These are phyloP conservation scores for Saccharomycopsis babjevae DNA, from an alignment of 805 yeast species.

Conservation along the genomic window DNA sequence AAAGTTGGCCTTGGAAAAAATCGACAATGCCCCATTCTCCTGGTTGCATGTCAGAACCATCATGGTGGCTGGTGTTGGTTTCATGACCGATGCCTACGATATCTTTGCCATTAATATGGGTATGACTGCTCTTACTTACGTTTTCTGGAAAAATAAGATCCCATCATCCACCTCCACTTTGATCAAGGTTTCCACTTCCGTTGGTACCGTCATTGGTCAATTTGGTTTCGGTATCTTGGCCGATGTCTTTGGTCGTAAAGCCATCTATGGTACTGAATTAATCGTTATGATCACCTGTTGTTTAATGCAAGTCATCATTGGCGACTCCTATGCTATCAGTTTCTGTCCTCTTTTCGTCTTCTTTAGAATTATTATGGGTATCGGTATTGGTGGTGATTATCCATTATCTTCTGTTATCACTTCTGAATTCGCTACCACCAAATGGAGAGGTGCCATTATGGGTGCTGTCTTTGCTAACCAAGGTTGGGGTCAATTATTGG, in stretches of 20 bases:
- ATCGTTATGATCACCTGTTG: slow-evolving; percentile 77
- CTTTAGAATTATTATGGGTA: slow-evolving; percentile 83
- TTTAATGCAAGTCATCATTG: slow-evolving; percentile 64
- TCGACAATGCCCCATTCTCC: slow-evolving; percentile 69
- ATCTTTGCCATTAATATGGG: slow-evolving; percentile 84
- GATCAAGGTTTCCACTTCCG: slow-evolving; percentile 81
- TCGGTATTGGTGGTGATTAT: slow-evolving; percentile 97
- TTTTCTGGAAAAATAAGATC: slow-evolving; percentile 53
- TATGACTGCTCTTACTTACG: slow-evolving; percentile 67
- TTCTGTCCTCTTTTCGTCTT: slow-evolving; percentile 66
- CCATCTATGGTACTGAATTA: slow-evolving; percentile 77
- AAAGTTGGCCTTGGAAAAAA: slow-evolving; percentile 74
- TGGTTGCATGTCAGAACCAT: slow-evolving; percentile 81
- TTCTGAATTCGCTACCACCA: slow-evolving; percentile 86
- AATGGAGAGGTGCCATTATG: slow-evolving; percentile 98
- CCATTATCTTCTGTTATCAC: slow-evolving; percentile 90
- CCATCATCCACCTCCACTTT: slow-evolving; percentile 70
- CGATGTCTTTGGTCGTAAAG: slow-evolving; percentile 77
- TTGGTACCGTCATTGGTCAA: slow-evolving; percentile 91
- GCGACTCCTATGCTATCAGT: slow-evolving; percentile 58
- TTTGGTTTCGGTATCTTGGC: slow-evolving; percentile 74
- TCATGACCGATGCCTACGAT: slow-evolving; percentile 87
- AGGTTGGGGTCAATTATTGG: slow-evolving; percentile 90
- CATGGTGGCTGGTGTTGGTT: slow-evolving; percentile 78
- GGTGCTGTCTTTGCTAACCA: slow-evolving; percentile 94